A percentile compares a stretch with the other conserved stretches of the same genome.
Conservation (phyloP, 176 grass and related monocot genomes). For the Guadua angustifolia region DNA sequence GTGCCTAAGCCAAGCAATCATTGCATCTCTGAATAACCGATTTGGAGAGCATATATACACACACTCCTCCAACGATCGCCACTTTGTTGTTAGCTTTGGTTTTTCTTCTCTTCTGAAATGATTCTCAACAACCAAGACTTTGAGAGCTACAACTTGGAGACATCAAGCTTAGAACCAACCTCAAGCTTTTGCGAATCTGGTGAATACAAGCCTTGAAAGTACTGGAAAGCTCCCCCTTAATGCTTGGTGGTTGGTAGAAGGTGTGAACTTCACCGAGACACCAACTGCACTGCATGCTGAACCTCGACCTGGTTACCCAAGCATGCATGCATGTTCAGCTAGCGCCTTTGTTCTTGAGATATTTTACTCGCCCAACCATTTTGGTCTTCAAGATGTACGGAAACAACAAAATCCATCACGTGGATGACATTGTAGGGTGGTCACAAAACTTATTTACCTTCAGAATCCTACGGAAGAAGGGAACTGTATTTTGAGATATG, state of each 20-base stretch:
- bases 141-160: no score
- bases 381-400: background rate
- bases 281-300: background rate
- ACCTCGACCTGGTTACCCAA: background rate
- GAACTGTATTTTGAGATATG: background rate
- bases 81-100: no score
- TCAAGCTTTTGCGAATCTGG: no score
- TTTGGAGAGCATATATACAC: no score
- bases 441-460: background rate
- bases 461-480: background rate
- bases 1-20: no score
- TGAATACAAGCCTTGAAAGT: no score
- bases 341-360: background rate
- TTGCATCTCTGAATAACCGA: no score
- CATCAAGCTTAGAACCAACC: no score
- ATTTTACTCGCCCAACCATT: background rate
- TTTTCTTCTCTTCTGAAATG: no score
- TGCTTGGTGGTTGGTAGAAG: conserved; percentile 5
- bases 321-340: background rate
- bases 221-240: no score
- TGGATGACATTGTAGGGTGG: background rate
- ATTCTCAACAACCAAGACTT: no score
- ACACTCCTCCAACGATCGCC: no score
- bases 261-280: background rate
- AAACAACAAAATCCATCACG: background rate